Evolutionary conservation across 805 yeast species (phyloP).

Genomic region (Metschnikowia reukaufii): DNA sequence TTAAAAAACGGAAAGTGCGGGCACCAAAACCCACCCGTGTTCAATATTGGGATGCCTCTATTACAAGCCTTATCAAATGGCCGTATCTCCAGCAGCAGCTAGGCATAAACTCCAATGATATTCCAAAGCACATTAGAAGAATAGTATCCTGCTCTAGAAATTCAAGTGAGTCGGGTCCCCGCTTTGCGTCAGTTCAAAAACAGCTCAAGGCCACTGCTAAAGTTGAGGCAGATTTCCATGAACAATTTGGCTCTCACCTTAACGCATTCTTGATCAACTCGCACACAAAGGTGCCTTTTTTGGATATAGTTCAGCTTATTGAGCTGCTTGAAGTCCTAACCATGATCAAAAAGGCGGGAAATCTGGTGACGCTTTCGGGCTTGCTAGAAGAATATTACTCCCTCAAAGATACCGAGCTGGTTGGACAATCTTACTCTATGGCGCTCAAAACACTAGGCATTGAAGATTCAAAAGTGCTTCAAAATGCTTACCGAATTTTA

Average conservation of each 20-base stretch:
- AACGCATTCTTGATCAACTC: conserved; percentile 33
- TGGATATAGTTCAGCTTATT: conserved; percentile 30
- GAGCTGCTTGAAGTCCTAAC: conserved; percentile 31
- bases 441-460: conserved; percentile 10
- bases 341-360: conserved; percentile 21
- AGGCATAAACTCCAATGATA: conserved; percentile 14
- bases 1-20: background rate
- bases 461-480: conserved; percentile 21
- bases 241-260: conserved; percentile 21
- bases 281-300: conserved; percentile 34
- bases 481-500: conserved; percentile 21
- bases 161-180: background rate
- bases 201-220: conserved; percentile 13
- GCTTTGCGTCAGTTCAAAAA: conserved; percentile 14
- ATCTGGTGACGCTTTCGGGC: conserved; percentile 21
- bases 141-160: conserved; percentile 8
- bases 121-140: conserved; percentile 6
- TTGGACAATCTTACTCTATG: conserved; percentile 2
- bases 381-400: conserved; percentile 17
- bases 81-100: conserved; percentile 21
- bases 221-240: conserved; percentile 23
- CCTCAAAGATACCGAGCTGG: conserved; percentile 2
- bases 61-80: conserved; percentile 33
- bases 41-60: conserved; percentile 34
- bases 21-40: background rate